These are phyloP conservation scores for Bimuria novae-zelandiae DNA, from an alignment of 2,329 filamentous ascomycete species.

Conservation along the genomic window DNA sequence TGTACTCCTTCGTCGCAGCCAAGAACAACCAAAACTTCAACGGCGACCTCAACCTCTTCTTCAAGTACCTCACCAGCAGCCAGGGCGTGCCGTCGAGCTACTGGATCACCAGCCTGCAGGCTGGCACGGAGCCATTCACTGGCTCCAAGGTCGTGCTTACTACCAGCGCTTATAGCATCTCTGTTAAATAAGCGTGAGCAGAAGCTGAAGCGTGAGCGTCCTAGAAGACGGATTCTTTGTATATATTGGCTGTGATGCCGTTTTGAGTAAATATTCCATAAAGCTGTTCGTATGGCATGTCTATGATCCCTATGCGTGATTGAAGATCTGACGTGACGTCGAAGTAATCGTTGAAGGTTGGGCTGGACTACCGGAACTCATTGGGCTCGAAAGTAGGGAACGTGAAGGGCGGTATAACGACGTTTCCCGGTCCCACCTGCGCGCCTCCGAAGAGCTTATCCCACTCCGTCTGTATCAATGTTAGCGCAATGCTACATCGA, in stretches of 20 bases:
- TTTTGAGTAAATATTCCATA: not conserved
- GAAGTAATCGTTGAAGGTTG: too few relatives aligned
- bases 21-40: conserved; percentile 57
- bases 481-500: not conserved
- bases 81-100: conserved; percentile 56
- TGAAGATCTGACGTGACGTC: too few relatives aligned
- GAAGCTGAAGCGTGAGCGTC: too few relatives aligned
- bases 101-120: conserved; percentile 52
- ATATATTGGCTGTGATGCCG: not conserved
- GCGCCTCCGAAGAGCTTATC: conserved; percentile 51
- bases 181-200: conserved; percentile 5
- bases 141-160: conserved; percentile 55
- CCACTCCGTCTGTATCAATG: conserved; percentile 49
- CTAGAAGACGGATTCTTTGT: not conserved
- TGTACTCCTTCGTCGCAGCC: conserved; percentile 63
- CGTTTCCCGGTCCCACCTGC: conserved; percentile 28
- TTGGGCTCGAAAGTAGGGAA: conserved; percentile 36
- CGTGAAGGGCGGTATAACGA: conserved; percentile 42
- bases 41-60: conserved; percentile 63
- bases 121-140: conserved; percentile 62
- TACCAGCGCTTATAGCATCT: conserved; percentile 44
- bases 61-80: conserved; percentile 58
- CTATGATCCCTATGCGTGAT: too few relatives aligned
- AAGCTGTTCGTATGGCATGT: too few relatives aligned
- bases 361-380: conserved; percentile 32